Conservation (phyloP, 2,329 filamentous ascomycete species). For the Colletotrichum sp. region DNA sequence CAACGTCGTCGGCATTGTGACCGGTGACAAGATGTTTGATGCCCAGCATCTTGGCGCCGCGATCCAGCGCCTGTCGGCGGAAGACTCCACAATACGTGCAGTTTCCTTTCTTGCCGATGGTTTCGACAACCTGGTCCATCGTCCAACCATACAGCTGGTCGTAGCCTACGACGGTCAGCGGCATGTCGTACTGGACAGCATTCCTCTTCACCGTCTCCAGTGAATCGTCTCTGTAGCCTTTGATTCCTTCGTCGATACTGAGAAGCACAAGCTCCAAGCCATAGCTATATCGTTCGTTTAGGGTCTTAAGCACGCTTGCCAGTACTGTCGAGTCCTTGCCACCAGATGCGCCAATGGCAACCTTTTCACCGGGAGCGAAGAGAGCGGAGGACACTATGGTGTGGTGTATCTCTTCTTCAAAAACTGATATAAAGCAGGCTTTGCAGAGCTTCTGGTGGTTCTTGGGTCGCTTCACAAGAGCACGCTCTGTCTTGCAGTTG, state of each 20-base stretch:
- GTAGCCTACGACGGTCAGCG: conserved; percentile 90
- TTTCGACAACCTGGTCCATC: conserved; percentile 97
- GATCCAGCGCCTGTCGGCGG: conserved; percentile 88
- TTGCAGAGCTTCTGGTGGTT: conserved; percentile 95
- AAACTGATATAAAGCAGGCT: conserved; percentile 82
- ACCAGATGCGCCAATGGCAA: conserved; percentile 95
- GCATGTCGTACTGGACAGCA: conserved; percentile 88
- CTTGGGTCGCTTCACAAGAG: conserved; percentile 91
- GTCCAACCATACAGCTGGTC: conserved; percentile 97
- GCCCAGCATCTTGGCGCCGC: conserved; percentile 84
- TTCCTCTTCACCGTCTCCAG: conserved; percentile 97
- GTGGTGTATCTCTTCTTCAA: conserved; percentile 93
- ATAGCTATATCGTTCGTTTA: conserved; percentile 90
- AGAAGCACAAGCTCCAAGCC: conserved; percentile 85
- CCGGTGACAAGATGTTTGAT: conserved; percentile 96
- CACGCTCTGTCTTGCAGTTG: conserved; percentile 76
- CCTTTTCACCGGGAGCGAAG: conserved; percentile 81
- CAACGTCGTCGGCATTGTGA: conserved; percentile 96
- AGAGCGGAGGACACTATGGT: conserved; percentile 85
- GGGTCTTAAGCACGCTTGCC: conserved; percentile 89
- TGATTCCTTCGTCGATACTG: conserved; percentile 96
- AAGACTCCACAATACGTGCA: conserved; percentile 99
- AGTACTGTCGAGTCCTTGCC: conserved; percentile 98
- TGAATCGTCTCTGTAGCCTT: conserved; percentile 94
- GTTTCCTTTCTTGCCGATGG: conserved; percentile 97